Conservation (phyloP, 2,329 filamentous ascomycete genomes). For the Pleurostoma richardsiae region DNA sequence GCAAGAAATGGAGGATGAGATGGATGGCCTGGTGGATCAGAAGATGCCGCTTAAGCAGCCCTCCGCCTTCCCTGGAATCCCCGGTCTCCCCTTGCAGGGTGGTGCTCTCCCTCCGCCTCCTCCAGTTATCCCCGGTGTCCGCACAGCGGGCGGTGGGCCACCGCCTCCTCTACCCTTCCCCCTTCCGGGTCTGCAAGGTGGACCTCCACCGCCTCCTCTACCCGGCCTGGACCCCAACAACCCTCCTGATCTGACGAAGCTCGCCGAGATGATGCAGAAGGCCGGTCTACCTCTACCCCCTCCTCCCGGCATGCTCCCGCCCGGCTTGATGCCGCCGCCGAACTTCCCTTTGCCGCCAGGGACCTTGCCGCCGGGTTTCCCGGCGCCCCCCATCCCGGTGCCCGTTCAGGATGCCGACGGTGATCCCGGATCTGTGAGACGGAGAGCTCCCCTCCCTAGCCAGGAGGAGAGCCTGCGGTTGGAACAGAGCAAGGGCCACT, state of each 20-base stretch:
- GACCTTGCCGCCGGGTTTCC: conserved; percentile 23
- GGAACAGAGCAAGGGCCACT: conserved; percentile 65
- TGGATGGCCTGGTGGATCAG: conserved; percentile 88
- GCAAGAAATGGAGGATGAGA: conserved; percentile 88
- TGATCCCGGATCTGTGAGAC: conserved; percentile 40
- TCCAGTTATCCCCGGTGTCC: conserved; percentile 46
- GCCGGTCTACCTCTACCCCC: conserved; percentile 58
- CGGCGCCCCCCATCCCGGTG: conserved; percentile 32
- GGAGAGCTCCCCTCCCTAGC: conserved; percentile 69
- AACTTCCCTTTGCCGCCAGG: conserved; percentile 32
- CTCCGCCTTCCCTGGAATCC: conserved; percentile 51
- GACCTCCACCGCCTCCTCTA: conserved; percentile 29
- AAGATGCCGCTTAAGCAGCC: conserved; percentile 63
- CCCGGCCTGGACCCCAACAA: conserved; percentile 55
- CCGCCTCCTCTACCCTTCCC: conserved; percentile 50
- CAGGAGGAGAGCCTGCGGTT: conserved; percentile 77
- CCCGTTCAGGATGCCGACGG: conserved; percentile 22
- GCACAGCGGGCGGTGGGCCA: conserved; percentile 26
- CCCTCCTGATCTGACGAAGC: conserved; percentile 54
- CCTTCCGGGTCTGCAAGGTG: conserved; percentile 41
- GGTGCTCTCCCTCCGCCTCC: conserved; percentile 24
- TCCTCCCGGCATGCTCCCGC: conserved; percentile 40
- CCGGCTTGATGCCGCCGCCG: conserved; percentile 39
- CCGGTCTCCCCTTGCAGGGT: conserved; percentile 48
- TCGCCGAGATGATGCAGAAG: conserved; percentile 61